Conservation (phyloP, 192 early-diverging fungal genomes). For the Umbelopsis ramanniana region DNA sequence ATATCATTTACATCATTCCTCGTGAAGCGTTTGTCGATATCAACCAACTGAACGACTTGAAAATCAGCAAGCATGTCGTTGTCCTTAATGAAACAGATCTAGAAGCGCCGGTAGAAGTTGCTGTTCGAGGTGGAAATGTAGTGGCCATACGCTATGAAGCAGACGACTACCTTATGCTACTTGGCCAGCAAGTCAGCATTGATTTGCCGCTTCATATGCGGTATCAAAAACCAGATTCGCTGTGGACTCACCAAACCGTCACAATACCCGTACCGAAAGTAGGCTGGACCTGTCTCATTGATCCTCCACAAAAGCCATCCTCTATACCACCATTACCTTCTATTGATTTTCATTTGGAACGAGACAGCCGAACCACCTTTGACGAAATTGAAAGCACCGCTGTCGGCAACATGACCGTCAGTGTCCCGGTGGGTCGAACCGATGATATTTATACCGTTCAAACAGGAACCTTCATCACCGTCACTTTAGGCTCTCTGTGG, state of each 20-base stretch:
- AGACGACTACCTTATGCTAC: slow-evolving; percentile 15
- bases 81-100: slow-evolving; percentile 31
- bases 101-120: slow-evolving; percentile 29
- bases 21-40: slow-evolving; percentile 34
- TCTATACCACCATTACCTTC: slow-evolving; percentile 28
- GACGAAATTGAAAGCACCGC: slow-evolving; percentile 10
- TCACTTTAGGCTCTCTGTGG: slow-evolving; percentile 22
- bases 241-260: slow-evolving; percentile 16
- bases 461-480: slow-evolving; percentile 18
- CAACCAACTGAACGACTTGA: slow-evolving; percentile 25
- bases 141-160: slow-evolving; percentile 10
- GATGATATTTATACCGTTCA: slow-evolving; percentile 12
- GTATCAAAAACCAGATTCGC: slow-evolving; percentile 17
- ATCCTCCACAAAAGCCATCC: slow-evolving; percentile 12
- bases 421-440: slow-evolving; percentile 26
- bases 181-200: slow-evolving; percentile 16
- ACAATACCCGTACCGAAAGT: slow-evolving; percentile 25
- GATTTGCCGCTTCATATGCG: slow-evolving; percentile 33
- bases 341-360: slow-evolving; percentile 2
- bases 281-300: slow-evolving; percentile 36
- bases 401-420: neutral
- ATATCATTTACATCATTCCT: slow-evolving; percentile 34
- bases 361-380: slow-evolving; percentile 15
- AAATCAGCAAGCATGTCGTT: neutral
- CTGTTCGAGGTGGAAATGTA: slow-evolving; percentile 23